These are phyloP conservation scores for Ophiorrhiza pumila DNA, from an alignment of 257 asterid genomes.

Conservation along the genomic window DNA sequence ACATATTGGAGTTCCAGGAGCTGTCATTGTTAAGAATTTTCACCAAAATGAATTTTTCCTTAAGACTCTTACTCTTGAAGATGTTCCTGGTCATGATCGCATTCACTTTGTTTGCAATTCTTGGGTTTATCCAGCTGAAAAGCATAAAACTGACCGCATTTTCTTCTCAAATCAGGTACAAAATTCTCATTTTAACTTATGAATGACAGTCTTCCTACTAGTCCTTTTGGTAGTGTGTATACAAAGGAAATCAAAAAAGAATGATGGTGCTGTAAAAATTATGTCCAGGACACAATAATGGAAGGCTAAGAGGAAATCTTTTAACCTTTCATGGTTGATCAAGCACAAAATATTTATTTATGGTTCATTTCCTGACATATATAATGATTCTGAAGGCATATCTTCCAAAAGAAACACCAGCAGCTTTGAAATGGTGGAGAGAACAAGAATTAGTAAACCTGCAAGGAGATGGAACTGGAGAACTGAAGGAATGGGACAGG, in stretches of 20 bases:
- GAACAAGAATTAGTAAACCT: conserved; percentile 55
- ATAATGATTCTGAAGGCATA: conserved; percentile 40
- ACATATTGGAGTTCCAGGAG: conserved; percentile 64
- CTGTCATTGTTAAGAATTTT: conserved; percentile 44
- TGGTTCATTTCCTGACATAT: no score
- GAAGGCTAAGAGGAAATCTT: no score
- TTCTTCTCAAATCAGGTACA: conserved; percentile 71
- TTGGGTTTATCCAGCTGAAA: conserved; percentile 64
- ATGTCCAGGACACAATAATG: neutral
- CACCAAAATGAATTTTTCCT: conserved; percentile 73
- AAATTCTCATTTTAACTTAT: no score
- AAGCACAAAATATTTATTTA: neutral
- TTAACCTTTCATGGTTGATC: no score
- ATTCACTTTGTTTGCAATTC: conserved; percentile 74
- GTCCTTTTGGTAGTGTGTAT: neutral
- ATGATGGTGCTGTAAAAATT: neutral
- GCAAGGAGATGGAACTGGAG: conserved; percentile 66
- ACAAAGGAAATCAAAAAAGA: neutral
- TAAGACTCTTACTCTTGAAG: conserved; percentile 62
- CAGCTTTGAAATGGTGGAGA: conserved; percentile 47
- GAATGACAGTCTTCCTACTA: no score
- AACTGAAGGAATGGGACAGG: conserved; percentile 71
- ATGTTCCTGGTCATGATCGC: conserved; percentile 58
- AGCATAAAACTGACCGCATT: conserved; percentile 49
- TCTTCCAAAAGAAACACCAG: conserved; percentile 72